phyloP scores from a whole-genome alignment of 371 early-diverging fungal genomes.

The Smittium culicis region DNA sequence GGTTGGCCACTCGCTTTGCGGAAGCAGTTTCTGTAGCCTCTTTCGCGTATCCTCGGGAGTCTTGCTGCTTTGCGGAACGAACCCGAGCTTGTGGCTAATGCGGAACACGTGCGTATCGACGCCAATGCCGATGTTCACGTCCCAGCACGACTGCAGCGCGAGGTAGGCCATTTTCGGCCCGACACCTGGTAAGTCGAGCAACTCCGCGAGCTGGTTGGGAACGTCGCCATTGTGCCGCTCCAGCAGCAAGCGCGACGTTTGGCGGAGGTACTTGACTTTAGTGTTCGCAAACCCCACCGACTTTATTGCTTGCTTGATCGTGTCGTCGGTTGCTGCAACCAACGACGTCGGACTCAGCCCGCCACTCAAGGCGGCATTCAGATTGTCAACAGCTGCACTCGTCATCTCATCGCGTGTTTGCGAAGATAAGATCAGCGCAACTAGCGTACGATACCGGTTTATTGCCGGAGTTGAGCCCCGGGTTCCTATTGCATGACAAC shows the following conservation, averaged over 20 bases:
- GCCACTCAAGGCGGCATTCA: constrained; percentile 48
- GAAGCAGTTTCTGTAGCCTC: constrained; percentile 71
- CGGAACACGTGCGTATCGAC: constrained; percentile 98
- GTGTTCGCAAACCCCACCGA: constrained; percentile 85
- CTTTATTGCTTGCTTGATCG: constrained; percentile 54
- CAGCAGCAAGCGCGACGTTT: constrained; percentile 61
- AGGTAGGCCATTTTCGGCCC: constrained; percentile 96
- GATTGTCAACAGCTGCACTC: constrained; percentile 52
- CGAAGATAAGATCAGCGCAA: constrained; percentile 86
- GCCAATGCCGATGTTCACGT: constrained; percentile 59
- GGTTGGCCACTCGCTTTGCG: constrained; percentile 69
- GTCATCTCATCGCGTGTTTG: constrained; percentile 93
- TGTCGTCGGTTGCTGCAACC: constrained; percentile 37
- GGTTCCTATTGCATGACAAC: constrained; percentile 70
- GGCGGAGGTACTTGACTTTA: constrained; percentile 66
- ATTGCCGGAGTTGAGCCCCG: constrained; percentile 35
- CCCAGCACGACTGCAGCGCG: constrained; percentile 42
- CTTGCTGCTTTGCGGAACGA: constrained; percentile 49
- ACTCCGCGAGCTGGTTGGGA: constrained; percentile 62
- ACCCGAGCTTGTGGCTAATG: constrained; percentile 80
- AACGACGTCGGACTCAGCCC: no score
- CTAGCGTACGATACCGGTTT: constrained; percentile 72
- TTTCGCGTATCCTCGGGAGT: constrained; percentile 71
- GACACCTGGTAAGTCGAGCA: constrained; percentile 82
- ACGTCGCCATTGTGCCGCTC: constrained; percentile 73